Percentiles rank a stretch among this genome's conserved stretches.
phyloP scores from a whole-genome alignment of 1,284 basidiomycete genomes.

The Moesziomyces sp. region DNA sequence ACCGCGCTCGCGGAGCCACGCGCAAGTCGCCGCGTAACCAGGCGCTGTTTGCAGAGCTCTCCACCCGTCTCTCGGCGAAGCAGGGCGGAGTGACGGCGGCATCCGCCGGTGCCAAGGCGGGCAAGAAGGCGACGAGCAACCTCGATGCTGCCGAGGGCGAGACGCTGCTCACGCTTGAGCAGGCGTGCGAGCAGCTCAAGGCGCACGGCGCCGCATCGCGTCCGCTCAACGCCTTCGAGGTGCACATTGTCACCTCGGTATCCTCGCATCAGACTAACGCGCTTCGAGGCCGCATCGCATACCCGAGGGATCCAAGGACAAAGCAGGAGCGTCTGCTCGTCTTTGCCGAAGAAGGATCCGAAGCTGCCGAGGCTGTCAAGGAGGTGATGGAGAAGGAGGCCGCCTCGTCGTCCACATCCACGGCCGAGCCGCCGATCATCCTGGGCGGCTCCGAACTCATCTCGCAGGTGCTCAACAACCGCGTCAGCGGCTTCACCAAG shows the following conservation, averaged over 20 bases:
- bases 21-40: slow-evolving; percentile 49
- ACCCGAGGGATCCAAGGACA: slow-evolving; percentile 57
- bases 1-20: slow-evolving; percentile 48
- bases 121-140: slow-evolving; percentile 31
- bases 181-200: slow-evolving; percentile 43
- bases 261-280: slow-evolving; percentile 65
- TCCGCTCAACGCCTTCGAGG: slow-evolving; percentile 61
- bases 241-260: slow-evolving; percentile 64
- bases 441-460: slow-evolving; percentile 64
- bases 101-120: slow-evolving; percentile 9
- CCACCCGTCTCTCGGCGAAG: slow-evolving; percentile 20
- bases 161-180: slow-evolving; percentile 42
- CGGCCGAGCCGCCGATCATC: slow-evolving; percentile 41
- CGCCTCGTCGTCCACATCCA: slow-evolving; percentile 19
- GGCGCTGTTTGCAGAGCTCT: slow-evolving; percentile 30
- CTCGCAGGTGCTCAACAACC: slow-evolving; percentile 55
- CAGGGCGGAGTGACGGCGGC: slow-evolving; percentile 16
- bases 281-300: slow-evolving; percentile 61
- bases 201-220: slow-evolving; percentile 31
- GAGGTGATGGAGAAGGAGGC: slow-evolving; percentile 35
- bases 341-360: slow-evolving; percentile 64
- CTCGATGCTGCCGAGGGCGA: slow-evolving; percentile 42
- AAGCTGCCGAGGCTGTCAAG: slow-evolving; percentile 53
- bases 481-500: slow-evolving; percentile 72
- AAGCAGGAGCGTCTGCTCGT: slow-evolving; percentile 63